A percentile compares a stretch with the other conserved stretches of the same genome.
Conservation (phyloP, 495 filamentous ascomycete species). For the Podospora pseudocomata region DNA sequence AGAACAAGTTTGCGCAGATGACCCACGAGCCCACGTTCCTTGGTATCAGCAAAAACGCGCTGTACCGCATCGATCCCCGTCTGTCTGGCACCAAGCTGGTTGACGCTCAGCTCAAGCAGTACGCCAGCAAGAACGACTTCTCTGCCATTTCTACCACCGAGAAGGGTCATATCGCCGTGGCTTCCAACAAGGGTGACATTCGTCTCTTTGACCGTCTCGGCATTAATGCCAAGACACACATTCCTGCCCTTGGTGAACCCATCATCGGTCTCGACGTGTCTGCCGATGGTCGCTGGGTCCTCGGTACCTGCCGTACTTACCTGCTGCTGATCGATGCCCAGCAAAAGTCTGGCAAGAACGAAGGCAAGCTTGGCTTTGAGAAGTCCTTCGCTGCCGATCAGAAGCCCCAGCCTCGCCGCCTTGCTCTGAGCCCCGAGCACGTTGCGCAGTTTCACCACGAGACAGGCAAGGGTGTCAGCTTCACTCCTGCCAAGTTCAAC, state of each 20-base stretch:
- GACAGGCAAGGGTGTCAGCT: conserved; percentile 77
- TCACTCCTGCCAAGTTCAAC: conserved; percentile 92
- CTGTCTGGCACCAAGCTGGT: conserved; percentile 88
- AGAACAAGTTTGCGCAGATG: conserved; percentile 98
- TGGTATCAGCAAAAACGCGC: conserved; percentile 82
- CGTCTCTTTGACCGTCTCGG: conserved; percentile 94
- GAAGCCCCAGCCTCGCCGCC: conserved; percentile 89
- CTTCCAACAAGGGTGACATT: conserved; percentile 95
- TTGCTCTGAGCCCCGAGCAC: conserved; percentile 81
- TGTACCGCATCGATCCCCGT: conserved; percentile 93
- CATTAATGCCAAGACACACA: conserved; percentile 95
- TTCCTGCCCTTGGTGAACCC: conserved; percentile 90
- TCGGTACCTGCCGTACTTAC: conserved; percentile 93
- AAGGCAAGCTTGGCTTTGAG: conserved; percentile 96
- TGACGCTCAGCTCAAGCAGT: conserved; percentile 88
- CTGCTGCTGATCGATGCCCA: conserved; percentile 87
- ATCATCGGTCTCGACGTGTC: conserved; percentile 94
- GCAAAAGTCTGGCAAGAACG: conserved; percentile 91
- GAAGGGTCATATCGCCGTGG: conserved; percentile 94
- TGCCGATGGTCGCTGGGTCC: conserved; percentile 90
- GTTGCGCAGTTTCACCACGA: conserved; percentile 97
- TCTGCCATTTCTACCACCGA: conserved; percentile 90
- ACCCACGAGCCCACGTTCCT: conserved; percentile 92
- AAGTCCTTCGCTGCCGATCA: conserved; percentile 85
- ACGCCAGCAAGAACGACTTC: conserved; percentile 94